Evolutionary conservation across 441 rosid genomes (phyloP), one percentile per base, ranked within the genome.

Genomic region (Populus hybrid): DNA sequence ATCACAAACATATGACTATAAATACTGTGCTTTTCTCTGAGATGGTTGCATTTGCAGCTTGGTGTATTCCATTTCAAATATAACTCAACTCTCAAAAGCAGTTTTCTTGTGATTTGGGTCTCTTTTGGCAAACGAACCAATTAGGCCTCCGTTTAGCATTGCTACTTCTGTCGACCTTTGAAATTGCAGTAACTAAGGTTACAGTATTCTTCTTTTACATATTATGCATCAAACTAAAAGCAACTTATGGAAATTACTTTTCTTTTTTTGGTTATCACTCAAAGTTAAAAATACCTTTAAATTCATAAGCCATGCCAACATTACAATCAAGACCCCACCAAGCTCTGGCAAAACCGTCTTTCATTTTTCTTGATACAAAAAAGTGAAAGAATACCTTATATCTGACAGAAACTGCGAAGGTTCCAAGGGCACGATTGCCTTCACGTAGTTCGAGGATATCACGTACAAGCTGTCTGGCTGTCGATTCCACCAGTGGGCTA

Each of bases 401-500:
- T 79, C 65, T 83, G 68, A 93, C 95, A 8, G 91, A 87, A 71
- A 88, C 88, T 21, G 98, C 92, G 64, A 82, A 89, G 32, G 91
- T 89, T 35, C 92, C 95, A 2, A 92, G 88, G 12, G 95, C 91
- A 11, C 93, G 95, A 71, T 89, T 90, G 79, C 88, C 89, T 86
- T 89, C 84, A 3, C 97, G 89, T 12, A 94, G 89, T 75, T 91
- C 89, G 19, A 94, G 86, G 75, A 94, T 91, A 68, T 94, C 98
- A 3, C 91, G 92, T 0, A 81, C 92, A 19, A 94, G 92, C 83
- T 94, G 95, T 75, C 97, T 86, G 0, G 97, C 97, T 0, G 97
- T 89, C 38, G 98, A 88, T 84, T 94, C 98, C 36, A 92, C 97
- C 74, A 81, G 81, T 5, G 98, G 98, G 67, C 98, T 94, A 76